Evolutionary conservation across 768 basidiomycete species (phyloP).

Genomic region (Calvatia gigantea): DNA sequence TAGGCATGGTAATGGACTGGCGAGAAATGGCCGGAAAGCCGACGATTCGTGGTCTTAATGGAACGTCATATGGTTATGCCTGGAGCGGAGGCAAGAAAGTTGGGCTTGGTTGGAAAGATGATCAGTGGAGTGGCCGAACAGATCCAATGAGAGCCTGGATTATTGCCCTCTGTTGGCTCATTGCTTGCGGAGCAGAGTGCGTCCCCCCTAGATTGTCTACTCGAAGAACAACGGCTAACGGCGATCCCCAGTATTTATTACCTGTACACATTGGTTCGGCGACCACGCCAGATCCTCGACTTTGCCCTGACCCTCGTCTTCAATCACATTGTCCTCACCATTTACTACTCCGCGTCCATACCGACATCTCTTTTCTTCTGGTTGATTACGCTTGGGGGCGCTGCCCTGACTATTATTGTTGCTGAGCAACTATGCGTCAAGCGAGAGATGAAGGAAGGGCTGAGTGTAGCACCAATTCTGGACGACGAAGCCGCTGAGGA

Average conservation of each 20-base stretch:
- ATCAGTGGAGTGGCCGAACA: constrained; percentile 61
- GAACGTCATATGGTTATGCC: constrained; percentile 61
- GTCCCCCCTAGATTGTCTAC: constrained; percentile 29
- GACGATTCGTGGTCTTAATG: constrained; percentile 67
- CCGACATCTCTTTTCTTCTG: constrained; percentile 95
- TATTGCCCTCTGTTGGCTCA: constrained; percentile 82
- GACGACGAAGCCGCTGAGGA: constrained; percentile 55
- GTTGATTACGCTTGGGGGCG: constrained; percentile 69
- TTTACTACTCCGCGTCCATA: constrained; percentile 79
- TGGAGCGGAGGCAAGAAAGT: constrained; percentile 82
- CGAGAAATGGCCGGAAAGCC: constrained; percentile 87
- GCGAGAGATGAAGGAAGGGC: constrained; percentile 85
- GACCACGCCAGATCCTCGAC: constrained; percentile 93
- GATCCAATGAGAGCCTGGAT: constrained; percentile 89
- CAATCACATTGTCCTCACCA: constrained; percentile 90
- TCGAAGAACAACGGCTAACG: constrained; percentile 2
- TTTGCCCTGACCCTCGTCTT: constrained; percentile 88
- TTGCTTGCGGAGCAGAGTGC: constrained; percentile 82
- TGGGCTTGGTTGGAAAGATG: constrained; percentile 51
- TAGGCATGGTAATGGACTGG: constrained; percentile 97
- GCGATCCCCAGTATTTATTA: constrained; percentile 54
- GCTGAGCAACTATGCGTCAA: constrained; percentile 92
- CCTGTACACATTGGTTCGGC: constrained; percentile 82
- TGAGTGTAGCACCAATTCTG: constrained; percentile 49
- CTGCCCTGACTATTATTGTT: constrained; percentile 69